Evolutionary conservation across 2,329 filamentous ascomycete species (phyloP).

Genomic region (Sarocladium kiliense): DNA sequence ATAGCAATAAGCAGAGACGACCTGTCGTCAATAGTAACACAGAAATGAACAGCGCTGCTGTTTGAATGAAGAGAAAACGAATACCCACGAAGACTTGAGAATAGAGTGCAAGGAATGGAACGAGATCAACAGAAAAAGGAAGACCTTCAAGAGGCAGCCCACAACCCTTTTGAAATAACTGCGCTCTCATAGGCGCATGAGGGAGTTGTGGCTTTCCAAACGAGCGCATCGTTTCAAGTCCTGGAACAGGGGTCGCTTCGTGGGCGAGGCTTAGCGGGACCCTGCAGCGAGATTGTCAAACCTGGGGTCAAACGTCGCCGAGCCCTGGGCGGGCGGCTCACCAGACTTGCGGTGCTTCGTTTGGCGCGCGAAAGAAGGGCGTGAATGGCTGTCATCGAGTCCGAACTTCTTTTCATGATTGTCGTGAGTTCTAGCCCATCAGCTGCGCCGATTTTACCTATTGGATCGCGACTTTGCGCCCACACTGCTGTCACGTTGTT

Average conservation of each 20-base stretch:
- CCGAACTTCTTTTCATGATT: too few species aligned
- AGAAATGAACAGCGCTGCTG: slow-evolving; percentile 8
- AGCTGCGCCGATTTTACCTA: too few species aligned
- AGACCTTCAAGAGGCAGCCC: not conserved
- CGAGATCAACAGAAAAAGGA: not conserved
- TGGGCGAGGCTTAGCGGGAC: too few species aligned
- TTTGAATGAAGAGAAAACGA: not conserved
- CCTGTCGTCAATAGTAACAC: slow-evolving; percentile 1
- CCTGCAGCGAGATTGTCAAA: too few species aligned
- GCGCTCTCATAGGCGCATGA: not conserved
- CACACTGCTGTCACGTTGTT: too few species aligned
- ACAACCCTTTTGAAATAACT: not conserved
- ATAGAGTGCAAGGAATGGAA: not conserved
- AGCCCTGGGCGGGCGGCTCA: too few species aligned
- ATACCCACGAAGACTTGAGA: not conserved
- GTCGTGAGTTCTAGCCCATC: too few species aligned
- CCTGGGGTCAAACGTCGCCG: too few species aligned
- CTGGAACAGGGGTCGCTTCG: not conserved
- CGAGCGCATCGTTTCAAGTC: slow-evolving; percentile 9
- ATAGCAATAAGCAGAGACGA: not conserved
- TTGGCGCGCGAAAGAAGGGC: too few species aligned
- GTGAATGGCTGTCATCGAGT: too few species aligned
- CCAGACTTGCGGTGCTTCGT: too few species aligned
- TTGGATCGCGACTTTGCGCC: too few species aligned
- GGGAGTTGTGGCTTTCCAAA: not conserved